Evolutionary conservation across 1,284 basidiomycete species (phyloP), one percentile per base, ranked within the genome.

Genomic region (Naganishia liquefaciens): DNA sequence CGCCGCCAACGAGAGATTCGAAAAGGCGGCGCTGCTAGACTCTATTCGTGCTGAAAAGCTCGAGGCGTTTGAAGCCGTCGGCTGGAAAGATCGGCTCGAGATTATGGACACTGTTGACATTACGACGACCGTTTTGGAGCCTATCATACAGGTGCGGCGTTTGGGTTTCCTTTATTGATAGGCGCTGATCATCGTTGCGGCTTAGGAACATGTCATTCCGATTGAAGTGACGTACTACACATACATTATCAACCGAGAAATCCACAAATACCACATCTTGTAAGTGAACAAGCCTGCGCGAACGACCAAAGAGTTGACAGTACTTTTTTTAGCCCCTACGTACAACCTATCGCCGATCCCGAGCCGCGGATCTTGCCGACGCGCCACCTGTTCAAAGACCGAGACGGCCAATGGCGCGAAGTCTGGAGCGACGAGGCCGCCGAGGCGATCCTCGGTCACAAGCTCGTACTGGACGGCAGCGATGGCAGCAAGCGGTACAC

Each of bases 221-320:
- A 64, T 68, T 25, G 73, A 74, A 52, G 70, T 74, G 52, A 74
- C 70, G 19, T 71, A 72, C 30, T 74, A 75, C 63, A 62, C 53
- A 25, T 70, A 69, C 15, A 65, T 75, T 33, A 72, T 78, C 63
- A 64, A 71, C 25, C 68, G 73, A 27, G 71, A 75, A 33, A 69
- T 75, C 33, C 73, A 77, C 67, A 69, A 69, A 43, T 71, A 75
- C 57, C 77, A 78, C 67, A 70, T 76, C 47, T 73, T 73, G 76
- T 75, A 47, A 54, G 76, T 72, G 27, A 17, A 28, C 23, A 40
- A 21, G 21, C 19, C 25, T 15, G 33, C n/a, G 33, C 33, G 42
- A 25, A 15, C 51, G 37, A 27, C 13, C 11, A 13, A 43, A 5
- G 9, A 6, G n/a, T 40, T 64, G 5, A 58, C 28, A 30, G 21